phyloP scores from a whole-genome alignment of 1,139 yeast species.

The Suhomyces anneliseae region DNA sequence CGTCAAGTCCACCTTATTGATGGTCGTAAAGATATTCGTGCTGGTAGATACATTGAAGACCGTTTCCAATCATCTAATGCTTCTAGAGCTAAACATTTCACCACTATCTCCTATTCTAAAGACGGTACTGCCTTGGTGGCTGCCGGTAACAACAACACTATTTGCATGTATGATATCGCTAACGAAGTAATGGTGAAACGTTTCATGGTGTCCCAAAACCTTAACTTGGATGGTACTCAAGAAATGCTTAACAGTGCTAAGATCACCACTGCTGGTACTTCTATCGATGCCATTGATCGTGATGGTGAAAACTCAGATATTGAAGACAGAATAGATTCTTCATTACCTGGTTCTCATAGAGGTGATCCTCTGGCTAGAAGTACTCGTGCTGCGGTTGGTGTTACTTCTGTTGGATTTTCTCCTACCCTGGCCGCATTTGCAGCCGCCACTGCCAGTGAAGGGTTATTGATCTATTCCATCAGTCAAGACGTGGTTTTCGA shows the following conservation, averaged over 20 bases:
- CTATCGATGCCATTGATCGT: constrained; percentile 76
- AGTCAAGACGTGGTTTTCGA: constrained; percentile 79
- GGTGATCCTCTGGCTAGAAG: constrained; percentile 86
- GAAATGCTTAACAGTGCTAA: constrained; percentile 74
- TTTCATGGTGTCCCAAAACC: constrained; percentile 82
- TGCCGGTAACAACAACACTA: constrained; percentile 89
- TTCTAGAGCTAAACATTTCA: constrained; percentile 79
- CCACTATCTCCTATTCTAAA: constrained; percentile 78
- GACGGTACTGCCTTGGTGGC: constrained; percentile 89
- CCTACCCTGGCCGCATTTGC: constrained; percentile 93
- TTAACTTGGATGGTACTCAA: constrained; percentile 88
- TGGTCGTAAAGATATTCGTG: constrained; percentile 78
- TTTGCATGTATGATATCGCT: constrained; percentile 85
- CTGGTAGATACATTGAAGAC: constrained; percentile 86
- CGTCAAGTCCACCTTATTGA: constrained; percentile 83
- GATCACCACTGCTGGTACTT: constrained; percentile 82
- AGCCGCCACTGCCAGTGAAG: constrained; percentile 96
- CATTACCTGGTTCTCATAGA: constrained; percentile 84
- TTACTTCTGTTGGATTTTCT: constrained; percentile 74
- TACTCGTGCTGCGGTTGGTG: constrained; percentile 74
- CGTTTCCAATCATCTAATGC: constrained; percentile 79
- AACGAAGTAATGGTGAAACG: constrained; percentile 83
- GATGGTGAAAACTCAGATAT: constrained; percentile 85
- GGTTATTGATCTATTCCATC: constrained; percentile 76
- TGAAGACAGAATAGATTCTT: constrained; percentile 74